These are phyloP conservation scores for Jaltomata sinuosa DNA, from an alignment of 257 asterid genomes.

Conservation along the genomic window DNA sequence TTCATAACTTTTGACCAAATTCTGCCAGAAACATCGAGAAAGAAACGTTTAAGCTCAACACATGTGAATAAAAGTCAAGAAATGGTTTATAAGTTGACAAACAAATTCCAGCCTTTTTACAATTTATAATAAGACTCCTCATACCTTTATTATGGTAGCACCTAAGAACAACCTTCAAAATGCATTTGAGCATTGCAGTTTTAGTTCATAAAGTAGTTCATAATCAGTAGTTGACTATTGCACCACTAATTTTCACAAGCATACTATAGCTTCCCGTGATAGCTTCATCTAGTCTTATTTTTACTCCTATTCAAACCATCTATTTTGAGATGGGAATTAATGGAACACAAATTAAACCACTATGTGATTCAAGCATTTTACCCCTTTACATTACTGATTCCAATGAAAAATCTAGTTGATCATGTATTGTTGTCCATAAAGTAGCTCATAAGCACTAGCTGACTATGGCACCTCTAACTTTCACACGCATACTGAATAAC, in stretches of 20 bases:
- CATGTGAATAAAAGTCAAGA: background rate
- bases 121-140: background rate
- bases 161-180: background rate
- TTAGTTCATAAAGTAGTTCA: background rate
- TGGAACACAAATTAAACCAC: background rate
- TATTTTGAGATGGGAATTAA: background rate
- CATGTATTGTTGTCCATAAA: background rate
- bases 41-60: background rate
- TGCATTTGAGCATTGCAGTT: background rate
- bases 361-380: background rate
- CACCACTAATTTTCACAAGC: background rate
- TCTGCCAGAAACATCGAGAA: constrained; percentile 22
- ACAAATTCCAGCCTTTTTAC: background rate
- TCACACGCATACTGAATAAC: background rate
- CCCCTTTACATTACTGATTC: background rate
- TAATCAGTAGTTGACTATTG: background rate
- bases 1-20: constrained; percentile 45
- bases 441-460: background rate
- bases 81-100: background rate
- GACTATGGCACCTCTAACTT: background rate
- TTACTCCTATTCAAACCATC: background rate
- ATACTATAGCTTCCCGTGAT: background rate
- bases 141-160: background rate
- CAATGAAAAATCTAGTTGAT: background rate
- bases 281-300: background rate